These are phyloP conservation scores for Auriculariales sp. DNA, from an alignment of 768 basidiomycete genomes.

Conservation along the genomic window DNA sequence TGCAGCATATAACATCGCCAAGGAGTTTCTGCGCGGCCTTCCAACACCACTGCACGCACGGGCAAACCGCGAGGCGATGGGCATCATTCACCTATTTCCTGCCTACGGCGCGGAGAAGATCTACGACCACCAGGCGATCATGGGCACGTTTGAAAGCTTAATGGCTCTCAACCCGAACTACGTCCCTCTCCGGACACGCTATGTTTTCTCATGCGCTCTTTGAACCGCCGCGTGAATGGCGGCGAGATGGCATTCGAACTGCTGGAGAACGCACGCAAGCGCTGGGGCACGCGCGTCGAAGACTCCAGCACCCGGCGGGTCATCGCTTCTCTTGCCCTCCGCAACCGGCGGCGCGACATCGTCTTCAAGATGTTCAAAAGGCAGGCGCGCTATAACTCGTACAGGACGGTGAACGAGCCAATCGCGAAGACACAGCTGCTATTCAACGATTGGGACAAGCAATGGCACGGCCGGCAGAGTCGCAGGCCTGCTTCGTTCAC, in stretches of 20 bases:
- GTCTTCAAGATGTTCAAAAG: slow-evolving; percentile 6
- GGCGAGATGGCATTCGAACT: slow-evolving; percentile 38
- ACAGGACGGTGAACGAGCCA: not conserved
- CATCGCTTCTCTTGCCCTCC: slow-evolving; percentile 42
- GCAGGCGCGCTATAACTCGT: not conserved
- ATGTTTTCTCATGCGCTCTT: slow-evolving; percentile 38
- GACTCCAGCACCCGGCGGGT: slow-evolving; percentile 47
- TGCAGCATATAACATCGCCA: slow-evolving; percentile 30
- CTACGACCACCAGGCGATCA: slow-evolving; percentile 27
- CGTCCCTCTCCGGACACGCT: slow-evolving; percentile 46
- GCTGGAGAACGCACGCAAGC: slow-evolving; percentile 23
- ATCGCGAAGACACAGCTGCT: not conserved
- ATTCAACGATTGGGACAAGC: not conserved
- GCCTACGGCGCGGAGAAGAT: slow-evolving; percentile 22
- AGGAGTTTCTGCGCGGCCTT: slow-evolving; percentile 33
- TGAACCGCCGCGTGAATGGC: slow-evolving; percentile 33
- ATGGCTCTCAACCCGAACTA: slow-evolving; percentile 32
- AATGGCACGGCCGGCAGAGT: not conserved
- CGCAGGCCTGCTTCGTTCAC: not conserved
- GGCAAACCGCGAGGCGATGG: slow-evolving; percentile 24
- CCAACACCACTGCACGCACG: slow-evolving; percentile 25
- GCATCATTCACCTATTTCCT: slow-evolving; percentile 42
- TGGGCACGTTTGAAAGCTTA: slow-evolving; percentile 29
- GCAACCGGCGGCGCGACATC: slow-evolving; percentile 48
- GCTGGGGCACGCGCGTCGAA: slow-evolving; percentile 42